These are phyloP conservation scores for Tolypocladium nubicola DNA, from an alignment of 2,329 filamentous ascomycete genomes.

Conservation along the genomic window DNA sequence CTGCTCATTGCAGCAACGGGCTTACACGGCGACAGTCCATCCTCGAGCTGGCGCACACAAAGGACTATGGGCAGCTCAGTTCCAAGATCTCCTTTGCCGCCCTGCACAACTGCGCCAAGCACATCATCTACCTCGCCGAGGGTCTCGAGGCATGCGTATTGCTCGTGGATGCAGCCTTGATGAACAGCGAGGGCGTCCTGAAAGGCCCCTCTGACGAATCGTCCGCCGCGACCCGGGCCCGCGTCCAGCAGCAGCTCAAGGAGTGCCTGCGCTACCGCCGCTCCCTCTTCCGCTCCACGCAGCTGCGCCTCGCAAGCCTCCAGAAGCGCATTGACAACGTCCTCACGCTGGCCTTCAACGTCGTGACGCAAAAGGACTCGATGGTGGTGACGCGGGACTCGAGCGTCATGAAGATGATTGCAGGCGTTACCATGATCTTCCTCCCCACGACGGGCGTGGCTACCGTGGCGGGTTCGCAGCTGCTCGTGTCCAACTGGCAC, in stretches of 20 bases:
- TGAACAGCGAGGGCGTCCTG: background rate
- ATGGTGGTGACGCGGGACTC: slow-evolving; percentile 22
- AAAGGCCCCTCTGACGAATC: slow-evolving; percentile 4
- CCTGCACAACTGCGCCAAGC: slow-evolving; percentile 18
- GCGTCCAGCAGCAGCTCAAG: slow-evolving; percentile 13
- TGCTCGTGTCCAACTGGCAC: slow-evolving; percentile 11
- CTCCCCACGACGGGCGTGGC: slow-evolving; percentile 25
- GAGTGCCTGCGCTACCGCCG: slow-evolving; percentile 19
- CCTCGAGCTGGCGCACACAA: slow-evolving; percentile 12
- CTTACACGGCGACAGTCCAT: slow-evolving; percentile 9
- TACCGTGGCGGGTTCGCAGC: slow-evolving; percentile 17
- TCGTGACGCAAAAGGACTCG: slow-evolving; percentile 25
- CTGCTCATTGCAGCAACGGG: background rate
- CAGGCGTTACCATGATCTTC: slow-evolving; percentile 26
- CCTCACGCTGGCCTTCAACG: slow-evolving; percentile 23
- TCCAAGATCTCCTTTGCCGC: slow-evolving; percentile 15
- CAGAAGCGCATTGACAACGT: slow-evolving; percentile 23
- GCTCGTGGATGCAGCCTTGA: slow-evolving; percentile 9
- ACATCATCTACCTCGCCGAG: slow-evolving; percentile 17
- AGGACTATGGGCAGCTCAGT: slow-evolving; percentile 3
- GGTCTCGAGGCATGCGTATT: slow-evolving; percentile 16
- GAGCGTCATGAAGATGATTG: slow-evolving; percentile 25
- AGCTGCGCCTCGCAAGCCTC: slow-evolving; percentile 21
- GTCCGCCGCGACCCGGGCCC: slow-evolving; percentile 2
- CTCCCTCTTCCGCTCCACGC: slow-evolving; percentile 23